Base-by-base conservation (phyloP, 345 rosid species). In the Sisymbrium irio region DNA sequence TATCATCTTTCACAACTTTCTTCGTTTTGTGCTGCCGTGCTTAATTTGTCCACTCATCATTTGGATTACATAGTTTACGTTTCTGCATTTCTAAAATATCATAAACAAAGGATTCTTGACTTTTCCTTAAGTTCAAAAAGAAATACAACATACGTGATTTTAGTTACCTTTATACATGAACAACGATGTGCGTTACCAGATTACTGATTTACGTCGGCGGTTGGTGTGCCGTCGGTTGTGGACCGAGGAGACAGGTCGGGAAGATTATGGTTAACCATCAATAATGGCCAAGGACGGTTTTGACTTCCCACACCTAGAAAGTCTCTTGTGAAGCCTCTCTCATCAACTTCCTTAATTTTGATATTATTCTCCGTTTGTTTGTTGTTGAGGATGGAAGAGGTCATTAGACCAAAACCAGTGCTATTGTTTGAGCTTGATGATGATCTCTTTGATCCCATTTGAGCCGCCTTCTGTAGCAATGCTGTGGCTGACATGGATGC, bases 401-500 rank as follows among this genome's bases (percentile, higher is more conserved):
- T 46, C 81, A 79, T 61, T 61, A 79, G 62, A 59, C 85, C 85
- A 35, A 76, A 73, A 40, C 9, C n/a, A 17, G 37, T 17, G 22
- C 44, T 19, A 35, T 15, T 73, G 10, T 32, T 62, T 3, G 60
- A 62, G 54, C 25, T 78, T 47, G 65, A 51, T 44, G 62, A 46
- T 62, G 74, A 56, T 75, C 87, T 85, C n/a, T 91, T 87, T 9
- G 92, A 87, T 12, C 97, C 97, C 86, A 87, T 84, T 72, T 91
- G 93, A 8, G 90, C 96, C 3, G 97, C 97, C 78, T 81, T 91
- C 33, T 91, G 97, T 59, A 91, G 62, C 50, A 91, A 83, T n/a
- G 96, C 90, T 13, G 97, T 91, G 20, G 97, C 96, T 18, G 97
- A 89, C 93, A 87, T 85, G 74, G 85, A 82, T 45, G 81, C 68